phyloP scores from a whole-genome alignment of 768 basidiomycete genomes.

The Tulasnella sp. region DNA sequence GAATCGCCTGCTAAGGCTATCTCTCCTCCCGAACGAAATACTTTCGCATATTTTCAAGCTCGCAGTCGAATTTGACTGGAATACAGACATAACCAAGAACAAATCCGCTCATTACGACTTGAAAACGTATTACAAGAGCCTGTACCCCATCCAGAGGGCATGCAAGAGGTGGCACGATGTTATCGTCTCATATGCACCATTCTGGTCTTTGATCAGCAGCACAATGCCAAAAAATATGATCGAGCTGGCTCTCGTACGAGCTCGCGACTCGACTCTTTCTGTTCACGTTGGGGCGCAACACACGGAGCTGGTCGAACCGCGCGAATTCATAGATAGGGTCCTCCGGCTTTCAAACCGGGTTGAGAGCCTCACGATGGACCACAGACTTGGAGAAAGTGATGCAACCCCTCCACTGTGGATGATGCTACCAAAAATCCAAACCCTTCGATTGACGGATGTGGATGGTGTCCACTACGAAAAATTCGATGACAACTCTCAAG shows the following conservation, averaged over 20 bases:
- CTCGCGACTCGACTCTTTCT: not conserved
- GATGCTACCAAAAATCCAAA: not conserved
- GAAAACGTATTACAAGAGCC: not conserved
- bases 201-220: not conserved
- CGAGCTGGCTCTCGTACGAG: not conserved
- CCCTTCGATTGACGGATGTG: not conserved
- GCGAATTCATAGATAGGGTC: not conserved
- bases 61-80: not conserved
- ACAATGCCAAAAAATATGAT: not conserved
- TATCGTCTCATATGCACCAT: not conserved
- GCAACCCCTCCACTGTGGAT: not conserved
- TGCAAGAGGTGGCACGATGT: not conserved
- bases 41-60: not conserved
- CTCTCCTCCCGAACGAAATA: not conserved
- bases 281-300: not conserved
- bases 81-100: not conserved
- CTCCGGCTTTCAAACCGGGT: not conserved
- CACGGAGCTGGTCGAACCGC: not conserved
- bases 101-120: not conserved
- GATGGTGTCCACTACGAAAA: not conserved
- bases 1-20: not conserved
- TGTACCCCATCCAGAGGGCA: not conserved
- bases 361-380: not conserved
- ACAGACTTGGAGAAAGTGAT: not conserved
- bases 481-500: not conserved